A percentile compares a stretch with the other conserved stretches of the same genome.
Conservation (phyloP, 768 basidiomycete genomes). For the Cubamyces sp. region DNA sequence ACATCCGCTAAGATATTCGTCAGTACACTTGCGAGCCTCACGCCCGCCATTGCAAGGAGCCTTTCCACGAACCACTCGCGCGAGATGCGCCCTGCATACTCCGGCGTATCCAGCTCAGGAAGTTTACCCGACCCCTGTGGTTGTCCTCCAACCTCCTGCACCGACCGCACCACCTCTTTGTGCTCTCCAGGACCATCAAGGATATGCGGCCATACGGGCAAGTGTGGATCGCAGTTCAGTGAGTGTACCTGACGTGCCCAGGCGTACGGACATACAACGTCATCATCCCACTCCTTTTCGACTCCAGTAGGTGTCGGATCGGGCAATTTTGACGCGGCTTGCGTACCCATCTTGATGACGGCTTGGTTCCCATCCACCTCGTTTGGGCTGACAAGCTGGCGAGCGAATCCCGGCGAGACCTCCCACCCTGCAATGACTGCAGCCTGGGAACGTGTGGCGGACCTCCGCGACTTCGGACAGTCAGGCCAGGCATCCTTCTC, state of each 20-base stretch:
- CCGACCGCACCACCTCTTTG: constrained; percentile 14
- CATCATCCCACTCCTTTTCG: constrained; percentile 52
- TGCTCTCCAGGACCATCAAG: constrained; percentile 48
- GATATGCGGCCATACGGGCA: constrained; percentile 73
- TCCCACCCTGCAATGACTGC: constrained; percentile 5
- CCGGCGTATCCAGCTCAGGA: constrained; percentile 79
- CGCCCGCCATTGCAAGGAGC: constrained; percentile 79
- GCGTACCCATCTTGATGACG: constrained; percentile 16
- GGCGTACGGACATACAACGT: constrained; percentile 69
- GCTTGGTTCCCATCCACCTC: constrained; percentile 21
- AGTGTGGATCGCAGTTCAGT: constrained; percentile 71
- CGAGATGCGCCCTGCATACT: constrained; percentile 73
- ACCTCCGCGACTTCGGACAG: constrained; percentile 51
- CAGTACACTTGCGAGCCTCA: constrained; percentile 81
- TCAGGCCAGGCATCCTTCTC: constrained; percentile 66
- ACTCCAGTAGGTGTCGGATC: constrained; percentile 20
- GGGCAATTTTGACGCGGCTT: constrained; percentile 2
- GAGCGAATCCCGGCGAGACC: constrained; percentile 8
- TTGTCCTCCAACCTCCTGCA: background rate
- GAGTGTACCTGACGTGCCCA: constrained; percentile 77
- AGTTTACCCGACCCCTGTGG: constrained; percentile 38
- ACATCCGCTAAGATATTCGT: constrained; percentile 37
- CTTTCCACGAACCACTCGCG: constrained; percentile 76
- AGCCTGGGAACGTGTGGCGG: background rate
- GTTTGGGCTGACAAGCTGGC: constrained; percentile 3